Percentiles rank a stretch among this genome's conserved stretches.
Evolutionary conservation across 2,329 filamentous ascomycete species (phyloP).

Genomic region (Dryadomyces sulphureus): DNA sequence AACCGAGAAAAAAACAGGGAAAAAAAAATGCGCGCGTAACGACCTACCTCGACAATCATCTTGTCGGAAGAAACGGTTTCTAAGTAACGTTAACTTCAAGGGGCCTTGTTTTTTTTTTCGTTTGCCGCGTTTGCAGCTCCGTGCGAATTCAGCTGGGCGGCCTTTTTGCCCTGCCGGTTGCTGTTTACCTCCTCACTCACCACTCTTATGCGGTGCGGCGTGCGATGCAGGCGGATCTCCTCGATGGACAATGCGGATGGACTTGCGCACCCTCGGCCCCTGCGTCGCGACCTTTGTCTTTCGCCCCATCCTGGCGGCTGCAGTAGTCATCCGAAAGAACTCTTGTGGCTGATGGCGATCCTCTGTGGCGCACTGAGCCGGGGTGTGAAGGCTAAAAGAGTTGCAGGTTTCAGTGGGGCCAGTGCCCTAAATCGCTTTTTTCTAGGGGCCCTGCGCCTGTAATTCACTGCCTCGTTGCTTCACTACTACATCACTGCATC

Average conservation of each 20-base stretch:
- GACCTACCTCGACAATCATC: conserved; percentile 23
- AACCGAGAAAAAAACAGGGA: background rate
- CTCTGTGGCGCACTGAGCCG: background rate
- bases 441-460: no score
- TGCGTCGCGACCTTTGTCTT: conserved; percentile 2
- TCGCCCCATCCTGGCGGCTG: conserved; percentile 5
- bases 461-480: no score
- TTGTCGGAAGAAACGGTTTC: conserved; percentile 7
- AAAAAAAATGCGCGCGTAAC: background rate
- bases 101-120: no score
- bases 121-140: no score
- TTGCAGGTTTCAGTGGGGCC: no score
- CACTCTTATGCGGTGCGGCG: background rate
- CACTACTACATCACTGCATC: no score
- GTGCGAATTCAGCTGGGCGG: no score
- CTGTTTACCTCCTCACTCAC: no score
- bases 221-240: background rate
- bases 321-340: background rate
- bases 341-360: conserved; percentile 1
- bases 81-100: background rate
- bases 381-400: no score
- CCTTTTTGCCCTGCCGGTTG: no score
- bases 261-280: conserved; percentile 5
- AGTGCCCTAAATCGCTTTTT: no score
- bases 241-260: conserved; percentile 6